Evolutionary conservation across 208 protist genomes (phyloP).

Genomic region (Jaenimonas drosophilae): DNA sequence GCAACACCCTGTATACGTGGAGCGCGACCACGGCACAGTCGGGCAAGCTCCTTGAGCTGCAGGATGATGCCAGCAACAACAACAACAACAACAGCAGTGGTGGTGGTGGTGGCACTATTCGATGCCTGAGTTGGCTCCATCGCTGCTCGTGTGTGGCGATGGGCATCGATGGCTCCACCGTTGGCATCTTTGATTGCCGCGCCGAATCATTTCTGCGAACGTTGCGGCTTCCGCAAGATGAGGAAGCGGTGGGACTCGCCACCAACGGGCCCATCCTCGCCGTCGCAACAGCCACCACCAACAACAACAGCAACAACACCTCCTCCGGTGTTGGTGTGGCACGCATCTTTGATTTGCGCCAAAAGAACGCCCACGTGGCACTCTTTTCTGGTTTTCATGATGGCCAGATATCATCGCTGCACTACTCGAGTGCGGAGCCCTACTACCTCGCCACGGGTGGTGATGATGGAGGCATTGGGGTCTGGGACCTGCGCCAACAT

Average conservation of each 20-base stretch:
- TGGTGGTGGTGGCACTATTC: too few species aligned
- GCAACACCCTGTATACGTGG: conserved; percentile 66
- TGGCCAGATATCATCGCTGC: conserved; percentile 27
- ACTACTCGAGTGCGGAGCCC: conserved; percentile 69
- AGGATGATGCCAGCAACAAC: conserved; percentile 20
- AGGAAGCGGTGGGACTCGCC: conserved; percentile 38
- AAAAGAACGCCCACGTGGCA: conserved; percentile 52
- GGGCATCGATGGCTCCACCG: conserved; percentile 39
- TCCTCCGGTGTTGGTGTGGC: conserved; percentile 22
- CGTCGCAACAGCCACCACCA: too few species aligned
- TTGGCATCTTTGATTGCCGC: conserved; percentile 64
- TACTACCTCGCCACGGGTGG: conserved; percentile 75
- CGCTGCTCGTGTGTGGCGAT: conserved; percentile 65
- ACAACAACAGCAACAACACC: too few species aligned
- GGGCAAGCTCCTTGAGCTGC: conserved; percentile 44
- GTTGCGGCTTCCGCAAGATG: conserved; percentile 24
- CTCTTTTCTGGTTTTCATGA: conserved; percentile 49
- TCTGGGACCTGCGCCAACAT: conserved; percentile 65
- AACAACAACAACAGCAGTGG: too few species aligned
- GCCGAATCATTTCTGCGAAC: conserved; percentile 48
- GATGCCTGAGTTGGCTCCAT: conserved; percentile 68
- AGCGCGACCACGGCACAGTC: conserved; percentile 40
- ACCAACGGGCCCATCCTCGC: conserved; percentile 66
- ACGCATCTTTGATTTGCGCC: conserved; percentile 64
- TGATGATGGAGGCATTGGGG: conserved; percentile 40